Conservation (phyloP, 1,284 basidiomycete genomes). For the Psilocybe mexicana region DNA sequence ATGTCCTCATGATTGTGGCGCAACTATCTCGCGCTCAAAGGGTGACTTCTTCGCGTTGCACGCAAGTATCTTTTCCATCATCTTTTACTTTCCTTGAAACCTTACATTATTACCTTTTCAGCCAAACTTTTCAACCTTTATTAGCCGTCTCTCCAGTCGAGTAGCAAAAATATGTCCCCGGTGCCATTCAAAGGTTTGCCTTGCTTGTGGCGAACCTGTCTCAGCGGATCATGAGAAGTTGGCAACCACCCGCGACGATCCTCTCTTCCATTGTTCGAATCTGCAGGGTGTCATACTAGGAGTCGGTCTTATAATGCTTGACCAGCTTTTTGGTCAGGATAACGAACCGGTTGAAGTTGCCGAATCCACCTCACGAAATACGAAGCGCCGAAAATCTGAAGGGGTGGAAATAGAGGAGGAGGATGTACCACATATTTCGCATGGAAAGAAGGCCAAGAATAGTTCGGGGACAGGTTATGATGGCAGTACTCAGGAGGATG, state of each 20-base stretch:
- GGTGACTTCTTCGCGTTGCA: slow-evolving; percentile 81
- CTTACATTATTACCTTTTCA: slow-evolving; percentile 30
- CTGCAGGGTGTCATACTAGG: slow-evolving; percentile 86
- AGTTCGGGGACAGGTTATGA: slow-evolving; percentile 76
- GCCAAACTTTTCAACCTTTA: slow-evolving; percentile 74
- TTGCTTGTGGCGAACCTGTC: slow-evolving; percentile 81
- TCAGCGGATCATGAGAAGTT: slow-evolving; percentile 42
- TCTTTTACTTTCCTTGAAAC: slow-evolving; percentile 49
- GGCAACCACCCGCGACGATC: slow-evolving; percentile 45
- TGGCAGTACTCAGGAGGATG: slow-evolving; percentile 78
- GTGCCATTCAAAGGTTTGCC: slow-evolving; percentile 72
- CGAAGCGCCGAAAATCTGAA: slow-evolving; percentile 54
- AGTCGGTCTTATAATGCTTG: slow-evolving; percentile 79
- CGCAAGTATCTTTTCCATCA: slow-evolving; percentile 57
- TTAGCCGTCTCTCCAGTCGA: slow-evolving; percentile 57
- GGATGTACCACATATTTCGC: slow-evolving; percentile 53
- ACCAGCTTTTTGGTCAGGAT: slow-evolving; percentile 62
- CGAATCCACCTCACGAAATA: slow-evolving; percentile 40
- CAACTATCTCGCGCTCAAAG: slow-evolving; percentile 57
- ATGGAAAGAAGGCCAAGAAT: slow-evolving; percentile 66
- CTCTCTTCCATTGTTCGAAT: slow-evolving; percentile 85
- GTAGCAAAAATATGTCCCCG: slow-evolving; percentile 62
- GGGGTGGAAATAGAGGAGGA: slow-evolving; percentile 39
- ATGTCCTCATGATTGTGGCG: slow-evolving; percentile 77
- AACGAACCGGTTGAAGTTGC: slow-evolving; percentile 39